Evolutionary conservation across 2,329 filamentous ascomycete species (phyloP).

Genomic region (Truncatella angustata): DNA sequence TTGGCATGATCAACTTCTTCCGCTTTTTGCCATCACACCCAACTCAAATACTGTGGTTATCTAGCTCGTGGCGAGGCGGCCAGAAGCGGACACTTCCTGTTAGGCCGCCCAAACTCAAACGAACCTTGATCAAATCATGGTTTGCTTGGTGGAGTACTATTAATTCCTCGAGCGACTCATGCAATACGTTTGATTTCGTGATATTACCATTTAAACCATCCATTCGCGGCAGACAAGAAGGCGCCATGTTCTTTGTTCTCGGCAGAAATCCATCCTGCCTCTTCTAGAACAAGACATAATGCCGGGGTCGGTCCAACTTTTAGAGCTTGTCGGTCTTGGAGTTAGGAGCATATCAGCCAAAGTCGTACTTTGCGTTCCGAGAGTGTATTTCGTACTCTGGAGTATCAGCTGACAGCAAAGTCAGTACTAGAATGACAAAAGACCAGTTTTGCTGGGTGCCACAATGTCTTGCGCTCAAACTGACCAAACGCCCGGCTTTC

Average conservation of each 20-base stretch:
- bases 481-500: no score
- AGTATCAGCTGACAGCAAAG: background rate
- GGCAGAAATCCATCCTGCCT: no score
- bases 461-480: no score
- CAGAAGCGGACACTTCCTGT: background rate
- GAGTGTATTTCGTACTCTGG: background rate
- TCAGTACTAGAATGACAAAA: no score
- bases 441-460: no score
- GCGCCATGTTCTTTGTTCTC: background rate
- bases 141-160: background rate
- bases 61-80: background rate
- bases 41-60: background rate
- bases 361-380: no score
- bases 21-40: no score
- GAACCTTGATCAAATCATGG: background rate
- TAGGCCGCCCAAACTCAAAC: slow-evolving; percentile 2
- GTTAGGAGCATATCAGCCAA: background rate
- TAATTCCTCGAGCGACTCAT: background rate
- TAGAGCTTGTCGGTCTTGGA: slow-evolving; percentile 2
- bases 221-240: background rate
- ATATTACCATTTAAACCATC: background rate
- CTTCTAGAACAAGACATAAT: background rate
- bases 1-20: background rate
- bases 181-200: background rate
- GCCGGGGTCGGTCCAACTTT: background rate